These are phyloP conservation scores for Diaporthe citrichinensis DNA, from an alignment of 2,329 filamentous ascomycete genomes.

Conservation along the genomic window DNA sequence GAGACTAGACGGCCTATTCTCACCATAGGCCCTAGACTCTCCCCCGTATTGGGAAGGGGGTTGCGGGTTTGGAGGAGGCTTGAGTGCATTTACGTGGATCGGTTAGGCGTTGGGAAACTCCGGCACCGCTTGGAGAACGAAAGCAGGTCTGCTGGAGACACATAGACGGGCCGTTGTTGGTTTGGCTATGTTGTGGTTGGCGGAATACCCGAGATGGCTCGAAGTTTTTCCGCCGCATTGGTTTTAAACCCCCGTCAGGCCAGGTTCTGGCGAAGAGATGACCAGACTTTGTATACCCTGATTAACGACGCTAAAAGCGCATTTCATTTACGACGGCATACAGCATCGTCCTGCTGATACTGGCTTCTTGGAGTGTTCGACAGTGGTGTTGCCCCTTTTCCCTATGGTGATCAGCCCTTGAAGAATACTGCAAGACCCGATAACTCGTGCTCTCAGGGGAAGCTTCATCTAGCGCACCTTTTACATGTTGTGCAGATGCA, in stretches of 20 bases:
- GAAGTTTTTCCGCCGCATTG: no score
- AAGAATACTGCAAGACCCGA: background rate
- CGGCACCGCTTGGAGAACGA: background rate
- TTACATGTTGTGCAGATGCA: background rate
- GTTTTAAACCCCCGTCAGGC: background rate
- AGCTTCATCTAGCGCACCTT: background rate
- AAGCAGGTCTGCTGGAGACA: background rate
- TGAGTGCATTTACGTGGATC: background rate
- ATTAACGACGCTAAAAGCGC: constrained; percentile 1
- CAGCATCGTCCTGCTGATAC: background rate
- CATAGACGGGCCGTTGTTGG: background rate
- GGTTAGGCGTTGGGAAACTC: constrained; percentile 4
- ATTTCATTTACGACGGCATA: background rate
- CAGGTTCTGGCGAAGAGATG: constrained; percentile 5
- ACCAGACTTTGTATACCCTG: constrained; percentile 27
- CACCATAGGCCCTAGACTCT: background rate
- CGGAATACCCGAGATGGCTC: background rate
- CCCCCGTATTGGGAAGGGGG: no score
- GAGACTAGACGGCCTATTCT: constrained; percentile 71
- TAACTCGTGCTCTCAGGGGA: background rate
- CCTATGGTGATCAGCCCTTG: background rate
- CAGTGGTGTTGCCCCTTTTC: no score
- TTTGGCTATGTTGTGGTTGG: constrained; percentile 4
- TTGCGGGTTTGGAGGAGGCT: background rate
- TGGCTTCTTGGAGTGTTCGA: background rate